phyloP scores from a whole-genome alignment of 108 stramenopile genomes.

The Cyclostephanos tholiformis region DNA sequence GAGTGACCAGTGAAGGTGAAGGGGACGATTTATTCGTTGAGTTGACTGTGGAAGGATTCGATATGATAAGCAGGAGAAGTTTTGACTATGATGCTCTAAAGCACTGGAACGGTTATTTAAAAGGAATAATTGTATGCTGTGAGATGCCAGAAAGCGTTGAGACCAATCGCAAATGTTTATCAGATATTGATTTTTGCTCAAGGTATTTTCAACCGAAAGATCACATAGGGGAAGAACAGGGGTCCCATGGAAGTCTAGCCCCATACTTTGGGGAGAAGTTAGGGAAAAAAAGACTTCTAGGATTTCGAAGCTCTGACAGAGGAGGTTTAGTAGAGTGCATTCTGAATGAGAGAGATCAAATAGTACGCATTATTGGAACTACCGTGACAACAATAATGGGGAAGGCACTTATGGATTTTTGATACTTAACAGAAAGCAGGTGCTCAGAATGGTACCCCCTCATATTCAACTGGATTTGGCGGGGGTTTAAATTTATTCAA shows the following conservation, averaged over 20 bases:
- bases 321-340: constrained; percentile 82
- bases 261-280: constrained; percentile 85
- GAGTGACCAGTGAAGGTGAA: constrained; percentile 55
- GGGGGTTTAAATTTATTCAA: constrained; percentile 38
- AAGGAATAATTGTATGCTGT: constrained; percentile 81
- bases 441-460: constrained; percentile 64
- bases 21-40: constrained; percentile 74
- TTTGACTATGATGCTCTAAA: constrained; percentile 58
- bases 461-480: constrained; percentile 62
- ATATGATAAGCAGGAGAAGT: constrained; percentile 44
- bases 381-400: constrained; percentile 55
- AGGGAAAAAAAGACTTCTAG: constrained; percentile 67
- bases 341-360: constrained; percentile 45
- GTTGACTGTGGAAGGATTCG: constrained; percentile 63
- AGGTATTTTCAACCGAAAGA: constrained; percentile 93
- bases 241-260: constrained; percentile 90
- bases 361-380: constrained; percentile 57
- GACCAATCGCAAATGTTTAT: constrained; percentile 11
- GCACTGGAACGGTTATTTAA: constrained; percentile 61
- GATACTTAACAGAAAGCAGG: background rate
- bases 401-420: background rate
- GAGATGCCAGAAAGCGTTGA: constrained; percentile 15
- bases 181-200: constrained; percentile 68
- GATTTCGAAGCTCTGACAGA: constrained; percentile 79
- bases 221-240: constrained; percentile 96